Conservation (phyloP, 495 filamentous ascomycete species). For the Trichoderma gamsii region DNA sequence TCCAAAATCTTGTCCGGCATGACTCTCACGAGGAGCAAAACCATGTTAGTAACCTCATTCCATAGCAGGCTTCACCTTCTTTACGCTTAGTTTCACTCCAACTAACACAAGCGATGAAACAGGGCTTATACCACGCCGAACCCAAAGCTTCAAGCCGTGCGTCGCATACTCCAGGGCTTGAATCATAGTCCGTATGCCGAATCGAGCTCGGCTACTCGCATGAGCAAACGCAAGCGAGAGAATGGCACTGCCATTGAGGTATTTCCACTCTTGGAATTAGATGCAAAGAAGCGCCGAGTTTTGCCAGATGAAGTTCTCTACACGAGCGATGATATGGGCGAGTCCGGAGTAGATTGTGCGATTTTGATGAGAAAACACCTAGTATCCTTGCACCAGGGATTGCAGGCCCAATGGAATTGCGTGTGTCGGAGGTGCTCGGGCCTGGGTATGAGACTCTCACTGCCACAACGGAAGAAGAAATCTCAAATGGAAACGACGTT, state of each 20-base stretch:
- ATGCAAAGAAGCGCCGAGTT: slow-evolving; percentile 29
- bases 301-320: slow-evolving; percentile 27
- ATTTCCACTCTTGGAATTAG: slow-evolving; percentile 24
- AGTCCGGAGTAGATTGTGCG: too few relatives aligned
- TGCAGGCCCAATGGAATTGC: too few relatives aligned
- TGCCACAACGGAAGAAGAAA: too few relatives aligned
- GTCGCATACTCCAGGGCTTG: background rate
- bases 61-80: background rate
- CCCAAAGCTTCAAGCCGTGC: background rate
- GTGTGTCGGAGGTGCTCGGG: too few relatives aligned
- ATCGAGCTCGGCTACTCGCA: slow-evolving; percentile 22
- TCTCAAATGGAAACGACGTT: too few relatives aligned
- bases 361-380: too few relatives aligned
- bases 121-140: background rate
- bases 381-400: too few relatives aligned
- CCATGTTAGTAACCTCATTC: background rate
- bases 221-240: slow-evolving; percentile 29
- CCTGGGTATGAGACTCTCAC: too few relatives aligned
- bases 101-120: slow-evolving; percentile 19
- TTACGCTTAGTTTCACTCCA: slow-evolving; percentile 16
- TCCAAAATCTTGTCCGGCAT: background rate
- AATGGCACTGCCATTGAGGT: slow-evolving; percentile 24
- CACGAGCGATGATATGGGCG: slow-evolving; percentile 15
- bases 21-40: background rate
- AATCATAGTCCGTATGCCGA: slow-evolving; percentile 19